Evolutionary conservation across 257 asterid genomes (phyloP), one percentile per base, ranked within the genome.

Genomic region (Gentiana straminea): DNA sequence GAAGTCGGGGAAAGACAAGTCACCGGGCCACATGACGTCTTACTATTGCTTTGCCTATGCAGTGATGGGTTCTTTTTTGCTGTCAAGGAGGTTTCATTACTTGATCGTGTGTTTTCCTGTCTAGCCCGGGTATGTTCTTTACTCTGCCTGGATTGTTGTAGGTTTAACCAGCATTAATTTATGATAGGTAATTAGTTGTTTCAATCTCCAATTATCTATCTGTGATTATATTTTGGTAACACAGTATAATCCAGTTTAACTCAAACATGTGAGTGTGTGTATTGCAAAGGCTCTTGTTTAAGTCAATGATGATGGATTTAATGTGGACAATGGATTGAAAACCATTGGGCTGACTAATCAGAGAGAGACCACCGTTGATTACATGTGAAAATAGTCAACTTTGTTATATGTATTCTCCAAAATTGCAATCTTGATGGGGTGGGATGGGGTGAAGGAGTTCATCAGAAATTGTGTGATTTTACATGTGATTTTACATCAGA

Each of bases 271-370:
- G 39, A 77, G 86, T 51, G 55, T 77, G 6, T 91, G 98, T 68
- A 68, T 85, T 6, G 70, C 95, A 7, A 87, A 80, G 77, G 94
- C 95, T 48, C 66, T 91, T 52, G 95, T 85, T 52, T 84, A 91
- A 71, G 94, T 94, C 53, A 85, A 87, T 7, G 94, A 94, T n/a
- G 87, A 79, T 10, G 97, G 98, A 0, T 76, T 79, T 35, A 85
- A 87, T 24, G 77, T 91, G 35, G 93, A 79, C 38, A 74, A 74
- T 44, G 97, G 97, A 63, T 66, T 87, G 77, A 87, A 91, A 64
- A 94, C 97, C n/a, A 71, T 91, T 59, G 98, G 98, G 11, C 61
- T 91, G 62, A 85, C 98, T 55, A 91, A 91, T 80, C 98, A 91
- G 90, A 83, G 98, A 64, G 98, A 91, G 63, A 91, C 98, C 2